phyloP scores from a whole-genome alignment of 139 green algal genomes.

The Micractinium conductrix region DNA sequence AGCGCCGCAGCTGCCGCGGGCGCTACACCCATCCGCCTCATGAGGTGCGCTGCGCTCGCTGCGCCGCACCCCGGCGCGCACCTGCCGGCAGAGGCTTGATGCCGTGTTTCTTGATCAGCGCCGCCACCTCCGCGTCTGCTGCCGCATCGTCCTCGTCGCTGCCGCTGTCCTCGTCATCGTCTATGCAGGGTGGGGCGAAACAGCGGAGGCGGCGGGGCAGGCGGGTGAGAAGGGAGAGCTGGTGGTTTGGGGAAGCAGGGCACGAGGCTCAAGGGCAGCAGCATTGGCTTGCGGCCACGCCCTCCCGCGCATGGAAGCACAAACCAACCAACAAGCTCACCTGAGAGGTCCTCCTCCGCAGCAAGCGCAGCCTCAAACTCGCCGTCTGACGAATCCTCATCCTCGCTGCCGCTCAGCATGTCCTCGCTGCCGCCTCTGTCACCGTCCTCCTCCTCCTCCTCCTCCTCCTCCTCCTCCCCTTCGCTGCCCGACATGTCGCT shows the following conservation, averaged over 20 bases:
- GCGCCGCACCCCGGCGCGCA: no score
- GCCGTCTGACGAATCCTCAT: constrained; percentile 17
- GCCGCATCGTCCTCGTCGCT: background rate
- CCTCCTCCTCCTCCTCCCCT: background rate
- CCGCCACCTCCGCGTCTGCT: constrained; percentile 23
- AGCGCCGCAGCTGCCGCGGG: background rate
- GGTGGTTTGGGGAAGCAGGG: background rate
- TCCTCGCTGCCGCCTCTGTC: background rate
- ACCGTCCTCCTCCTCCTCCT: background rate
- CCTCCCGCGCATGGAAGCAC: no score
- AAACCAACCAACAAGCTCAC: background rate
- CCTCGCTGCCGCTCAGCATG: constrained; percentile 11
- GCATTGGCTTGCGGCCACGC: background rate
- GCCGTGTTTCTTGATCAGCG: background rate
- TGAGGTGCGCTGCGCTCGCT: no score
- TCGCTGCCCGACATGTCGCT: constrained; percentile 11
- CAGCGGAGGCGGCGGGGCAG: background rate
- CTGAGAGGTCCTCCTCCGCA: constrained; percentile 2
- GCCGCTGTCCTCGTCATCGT: constrained; percentile 20
- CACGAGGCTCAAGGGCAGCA: background rate
- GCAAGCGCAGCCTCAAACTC: constrained; percentile 12
- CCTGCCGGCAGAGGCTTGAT: constrained; percentile 7
- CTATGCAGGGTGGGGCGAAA: background rate
- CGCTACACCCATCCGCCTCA: no score
- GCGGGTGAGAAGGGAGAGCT: background rate